Evolutionary conservation across 139 green algal genomes (phyloP).

Genomic region (Deuterostichococcus epilithicus): DNA sequence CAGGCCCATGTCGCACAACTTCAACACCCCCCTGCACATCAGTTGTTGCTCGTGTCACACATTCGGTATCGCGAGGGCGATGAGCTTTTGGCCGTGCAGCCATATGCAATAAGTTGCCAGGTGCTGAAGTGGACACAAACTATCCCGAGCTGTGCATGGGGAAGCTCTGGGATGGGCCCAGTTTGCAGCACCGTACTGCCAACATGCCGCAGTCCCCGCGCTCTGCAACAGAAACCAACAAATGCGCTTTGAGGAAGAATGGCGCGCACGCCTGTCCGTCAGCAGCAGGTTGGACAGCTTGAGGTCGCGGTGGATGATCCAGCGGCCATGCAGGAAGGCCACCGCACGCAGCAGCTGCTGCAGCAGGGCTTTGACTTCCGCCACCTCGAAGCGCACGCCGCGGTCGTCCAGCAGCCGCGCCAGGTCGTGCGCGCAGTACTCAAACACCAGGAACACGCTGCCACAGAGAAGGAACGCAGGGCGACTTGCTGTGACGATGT

Average conservation of each 20-base stretch:
- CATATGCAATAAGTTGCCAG: too few species aligned
- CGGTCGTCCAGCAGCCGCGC: conserved; percentile 64
- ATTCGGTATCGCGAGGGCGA: too few species aligned
- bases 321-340: conserved; percentile 61
- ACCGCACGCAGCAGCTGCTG: conserved; percentile 69
- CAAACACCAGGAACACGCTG: conserved; percentile 83
- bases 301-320: conserved; percentile 70
- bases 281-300: conserved; percentile 78
- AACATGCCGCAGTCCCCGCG: too few species aligned
- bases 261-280: not conserved
- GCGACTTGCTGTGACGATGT: too few species aligned
- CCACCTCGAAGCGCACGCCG: conserved; percentile 38
- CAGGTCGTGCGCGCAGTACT: conserved; percentile 81
- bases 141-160: too few species aligned
- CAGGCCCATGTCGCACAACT: conserved; percentile 77
- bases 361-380: conserved; percentile 70
- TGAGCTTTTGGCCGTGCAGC: too few species aligned
- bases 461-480: not conserved
- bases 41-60: too few species aligned
- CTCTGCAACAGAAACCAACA: too few species aligned
- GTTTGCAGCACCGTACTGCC: too few species aligned
- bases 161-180: too few species aligned
- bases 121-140: too few species aligned
- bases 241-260: too few species aligned
- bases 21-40: conserved; percentile 9